Base-by-base conservation (phyloP, 1,284 basidiomycete species). In the Boletus smithii region DNA sequence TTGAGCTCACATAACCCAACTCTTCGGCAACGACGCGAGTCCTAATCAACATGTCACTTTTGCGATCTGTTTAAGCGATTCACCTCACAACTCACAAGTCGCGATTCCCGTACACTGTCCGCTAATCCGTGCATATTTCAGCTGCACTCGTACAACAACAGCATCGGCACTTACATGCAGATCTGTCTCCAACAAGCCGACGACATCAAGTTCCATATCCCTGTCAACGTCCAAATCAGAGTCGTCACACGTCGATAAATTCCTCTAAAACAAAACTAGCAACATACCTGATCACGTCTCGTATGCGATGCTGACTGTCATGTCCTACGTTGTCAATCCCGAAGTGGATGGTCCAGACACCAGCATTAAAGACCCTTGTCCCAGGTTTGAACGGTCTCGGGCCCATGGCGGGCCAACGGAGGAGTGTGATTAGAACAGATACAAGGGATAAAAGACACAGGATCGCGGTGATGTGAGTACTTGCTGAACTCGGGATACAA, bases 331-430 rank as follows among this genome's bases (percentile, higher is more conserved):
- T 85, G 59, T 92, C 87, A 42, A 93, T 81, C 3, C 89, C 90
- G 64, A 95, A 95, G 66, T 95, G 92, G 23, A 95, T 75, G 0
- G 94, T 95, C 91, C 91, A 95, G 48, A 97, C 94, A 1, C 91
- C 94, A 9, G 88, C 85, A n/a, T 85, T 87, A 37, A 95, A 73
- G 17, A 91, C 74, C 17, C 88, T 74, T 9, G 85, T 76, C 5
- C 77, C 80, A 8, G 83, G 69, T 50, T 83, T 81, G 66, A 82
- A 82, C 2, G 91, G 89, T 34, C 60, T 65, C 0, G 79, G 73
- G 26, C 74, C 63, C 4, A 67, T 54, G 9, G 61, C 64, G 0
- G 84, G 81, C 57, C 73, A 71, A 27, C 73, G 74, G 48, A 80
- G 79, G 13, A 84, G 53, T 4, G 81, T 76, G 8, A 72, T 70